Evolutionary conservation across 768 basidiomycete species (phyloP).

Genomic region (Russula abietina): DNA sequence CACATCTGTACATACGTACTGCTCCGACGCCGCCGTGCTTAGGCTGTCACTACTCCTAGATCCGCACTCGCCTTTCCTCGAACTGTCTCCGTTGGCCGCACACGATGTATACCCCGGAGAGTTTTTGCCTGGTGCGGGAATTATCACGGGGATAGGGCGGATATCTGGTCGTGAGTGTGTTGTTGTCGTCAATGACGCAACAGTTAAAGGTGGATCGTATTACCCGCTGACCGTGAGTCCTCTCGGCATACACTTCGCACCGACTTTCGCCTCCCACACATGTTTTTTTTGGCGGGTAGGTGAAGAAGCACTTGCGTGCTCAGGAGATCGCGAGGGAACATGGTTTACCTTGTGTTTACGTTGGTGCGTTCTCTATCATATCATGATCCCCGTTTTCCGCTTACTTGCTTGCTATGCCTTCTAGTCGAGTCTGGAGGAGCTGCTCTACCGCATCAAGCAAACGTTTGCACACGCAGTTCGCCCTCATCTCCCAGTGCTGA

Average conservation of each 20-base stretch:
- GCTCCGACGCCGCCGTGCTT: not conserved
- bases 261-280: not conserved
- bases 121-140: conserved; percentile 78
- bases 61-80: conserved; percentile 82
- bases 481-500: not conserved
- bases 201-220: conserved; percentile 89
- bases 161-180: conserved; percentile 81
- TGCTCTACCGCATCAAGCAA: conserved; percentile 86
- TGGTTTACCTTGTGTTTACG: conserved; percentile 83
- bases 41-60: conserved; percentile 58
- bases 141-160: conserved; percentile 73
- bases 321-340: conserved; percentile 94
- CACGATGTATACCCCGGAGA: conserved; percentile 77
- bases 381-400: conserved; percentile 7
- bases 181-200: conserved; percentile 90
- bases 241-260: not conserved
- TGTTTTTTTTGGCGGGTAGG: conserved; percentile 34
- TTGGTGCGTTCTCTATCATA: conserved; percentile 49
- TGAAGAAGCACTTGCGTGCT: conserved; percentile 93
- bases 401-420: not conserved
- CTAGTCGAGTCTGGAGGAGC: conserved; percentile 92
- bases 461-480: conserved; percentile 38
- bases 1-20: not conserved
- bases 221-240: conserved; percentile 70
- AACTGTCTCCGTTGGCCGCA: conserved; percentile 80